Conservation (phyloP, 805 yeast species). For the Clavispora phyllophila region DNA sequence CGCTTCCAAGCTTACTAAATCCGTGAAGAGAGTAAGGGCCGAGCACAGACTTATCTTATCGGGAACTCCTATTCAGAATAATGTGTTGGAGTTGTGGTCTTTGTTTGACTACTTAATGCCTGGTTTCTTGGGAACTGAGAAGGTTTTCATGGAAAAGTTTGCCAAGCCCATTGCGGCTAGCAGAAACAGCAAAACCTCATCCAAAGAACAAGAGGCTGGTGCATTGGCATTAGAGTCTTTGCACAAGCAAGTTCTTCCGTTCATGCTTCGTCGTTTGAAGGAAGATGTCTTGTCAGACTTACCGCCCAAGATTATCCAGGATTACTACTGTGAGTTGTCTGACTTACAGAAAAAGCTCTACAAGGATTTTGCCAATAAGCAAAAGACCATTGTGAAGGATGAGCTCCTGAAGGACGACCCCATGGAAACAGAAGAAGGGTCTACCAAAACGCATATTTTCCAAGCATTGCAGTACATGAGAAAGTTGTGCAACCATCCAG, state of each 20-base stretch:
- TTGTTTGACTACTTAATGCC: conserved; percentile 98
- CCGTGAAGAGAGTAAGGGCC: conserved; percentile 78
- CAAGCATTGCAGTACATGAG: conserved; percentile 97
- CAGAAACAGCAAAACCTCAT: conserved; percentile 78
- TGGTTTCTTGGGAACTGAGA: conserved; percentile 94
- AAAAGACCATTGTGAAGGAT: conserved; percentile 63
- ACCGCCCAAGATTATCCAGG: conserved; percentile 98
- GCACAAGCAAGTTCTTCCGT: conserved; percentile 95
- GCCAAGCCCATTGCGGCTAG: conserved; percentile 98
- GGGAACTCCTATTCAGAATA: conserved; percentile 98
- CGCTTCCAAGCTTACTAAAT: conserved; percentile 77
- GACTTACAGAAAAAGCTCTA: conserved; percentile 85
- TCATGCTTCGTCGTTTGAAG: conserved; percentile 90
- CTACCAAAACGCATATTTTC: conserved; percentile 85
- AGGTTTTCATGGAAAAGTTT: conserved; percentile 87
- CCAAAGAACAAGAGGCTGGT: conserved; percentile 95
- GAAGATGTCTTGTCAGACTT: conserved; percentile 93
- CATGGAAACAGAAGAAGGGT: conserved; percentile 34
- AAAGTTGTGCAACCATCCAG: conserved; percentile 94
- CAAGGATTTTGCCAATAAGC: conserved; percentile 83
- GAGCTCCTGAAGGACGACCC: conserved; percentile 43
- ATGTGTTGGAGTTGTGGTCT: conserved; percentile 96
- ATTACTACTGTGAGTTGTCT: conserved; percentile 93
- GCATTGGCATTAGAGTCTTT: conserved; percentile 92
- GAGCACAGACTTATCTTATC: conserved; percentile 88